phyloP scores from a whole-genome alignment of 2,329 filamentous ascomycete genomes.

The Celoporthe dispersa region DNA sequence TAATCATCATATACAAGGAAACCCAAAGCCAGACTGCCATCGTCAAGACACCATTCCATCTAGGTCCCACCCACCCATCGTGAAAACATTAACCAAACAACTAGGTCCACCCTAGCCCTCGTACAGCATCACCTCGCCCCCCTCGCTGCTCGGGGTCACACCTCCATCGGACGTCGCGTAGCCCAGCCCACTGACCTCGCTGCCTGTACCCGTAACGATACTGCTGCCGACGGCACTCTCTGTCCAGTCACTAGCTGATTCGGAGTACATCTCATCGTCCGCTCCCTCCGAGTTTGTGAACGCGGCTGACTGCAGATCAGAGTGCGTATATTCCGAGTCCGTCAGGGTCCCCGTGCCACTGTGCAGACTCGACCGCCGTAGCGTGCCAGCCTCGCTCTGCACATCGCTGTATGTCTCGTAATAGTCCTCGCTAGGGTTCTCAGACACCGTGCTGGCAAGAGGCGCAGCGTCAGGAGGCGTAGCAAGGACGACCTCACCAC shows the following conservation, averaged over 20 bases:
- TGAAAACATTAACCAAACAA: background rate
- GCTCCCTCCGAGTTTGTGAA: slow-evolving; percentile 31
- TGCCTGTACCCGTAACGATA: slow-evolving; percentile 33
- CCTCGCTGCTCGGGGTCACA: slow-evolving; percentile 16
- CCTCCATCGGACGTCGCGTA: slow-evolving; percentile 21
- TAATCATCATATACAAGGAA: slow-evolving; percentile 2
- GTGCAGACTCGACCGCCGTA: slow-evolving; percentile 49
- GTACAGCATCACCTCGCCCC: slow-evolving; percentile 34
- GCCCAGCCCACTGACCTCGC: slow-evolving; percentile 20
- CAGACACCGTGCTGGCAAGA: slow-evolving; percentile 21
- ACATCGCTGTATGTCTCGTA: slow-evolving; percentile 33
- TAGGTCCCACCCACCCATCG: background rate
- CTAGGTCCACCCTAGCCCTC: slow-evolving; percentile 13
- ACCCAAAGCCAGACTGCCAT: background rate
- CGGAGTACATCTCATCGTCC: slow-evolving; percentile 37
- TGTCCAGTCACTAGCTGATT: slow-evolving; percentile 53
- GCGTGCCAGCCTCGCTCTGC: slow-evolving; percentile 56
- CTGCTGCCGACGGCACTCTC: slow-evolving; percentile 44
- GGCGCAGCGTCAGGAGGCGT: slow-evolving; percentile 19
- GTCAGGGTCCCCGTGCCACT: slow-evolving; percentile 19
- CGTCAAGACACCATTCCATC: background rate
- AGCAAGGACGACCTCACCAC: slow-evolving; percentile 27
- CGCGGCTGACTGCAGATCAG: slow-evolving; percentile 4
- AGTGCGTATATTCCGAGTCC: slow-evolving; percentile 24
- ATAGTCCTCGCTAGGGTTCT: slow-evolving; percentile 14